Evolutionary conservation across 164 flowering plant genomes (phyloP).

Genomic region (Vitis riparia): DNA sequence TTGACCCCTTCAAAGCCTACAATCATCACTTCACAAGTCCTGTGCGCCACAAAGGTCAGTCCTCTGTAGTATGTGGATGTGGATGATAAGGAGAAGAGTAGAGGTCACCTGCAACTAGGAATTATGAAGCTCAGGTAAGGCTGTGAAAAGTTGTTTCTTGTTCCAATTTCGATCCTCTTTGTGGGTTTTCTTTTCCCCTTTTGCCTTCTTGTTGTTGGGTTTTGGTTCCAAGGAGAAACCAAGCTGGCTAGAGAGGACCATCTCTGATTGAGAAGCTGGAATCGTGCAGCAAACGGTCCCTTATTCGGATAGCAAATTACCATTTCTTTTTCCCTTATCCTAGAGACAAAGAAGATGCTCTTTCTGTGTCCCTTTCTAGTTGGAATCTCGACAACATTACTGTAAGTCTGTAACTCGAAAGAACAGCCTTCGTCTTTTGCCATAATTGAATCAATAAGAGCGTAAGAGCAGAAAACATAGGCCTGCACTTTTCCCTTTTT

Average conservation of each 20-base stretch:
- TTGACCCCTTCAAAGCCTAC: background rate
- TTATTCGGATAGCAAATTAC: constrained; percentile 6
- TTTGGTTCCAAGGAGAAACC: background rate
- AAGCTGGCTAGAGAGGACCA: constrained; percentile 13
- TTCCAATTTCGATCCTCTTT: constrained; percentile 3
- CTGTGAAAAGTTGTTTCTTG: background rate
- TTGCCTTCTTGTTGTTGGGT: constrained; percentile 1
- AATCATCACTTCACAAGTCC: background rate
- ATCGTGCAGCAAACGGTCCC: constrained; percentile 16
- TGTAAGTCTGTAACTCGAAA: constrained; percentile 12
- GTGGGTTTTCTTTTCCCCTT: too few relatives aligned
- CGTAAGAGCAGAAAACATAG: too few relatives aligned
- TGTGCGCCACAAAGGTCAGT: background rate
- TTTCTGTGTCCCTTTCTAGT: constrained; percentile 21
- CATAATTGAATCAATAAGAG: too few relatives aligned
- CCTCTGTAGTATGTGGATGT: background rate
- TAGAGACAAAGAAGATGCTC: constrained; percentile 14
- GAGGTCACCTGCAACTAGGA: background rate
- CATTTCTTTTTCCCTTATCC: background rate
- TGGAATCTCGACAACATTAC: constrained; percentile 19
- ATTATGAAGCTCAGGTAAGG: constrained; percentile 1
- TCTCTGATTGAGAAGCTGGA: constrained; percentile 20
- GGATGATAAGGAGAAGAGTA: background rate
- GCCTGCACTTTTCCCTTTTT: background rate
- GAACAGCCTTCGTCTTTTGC: background rate